Evolutionary conservation across 495 filamentous ascomycete species (phyloP).

Genomic region (Paragyromitra xinjiangensis): DNA sequence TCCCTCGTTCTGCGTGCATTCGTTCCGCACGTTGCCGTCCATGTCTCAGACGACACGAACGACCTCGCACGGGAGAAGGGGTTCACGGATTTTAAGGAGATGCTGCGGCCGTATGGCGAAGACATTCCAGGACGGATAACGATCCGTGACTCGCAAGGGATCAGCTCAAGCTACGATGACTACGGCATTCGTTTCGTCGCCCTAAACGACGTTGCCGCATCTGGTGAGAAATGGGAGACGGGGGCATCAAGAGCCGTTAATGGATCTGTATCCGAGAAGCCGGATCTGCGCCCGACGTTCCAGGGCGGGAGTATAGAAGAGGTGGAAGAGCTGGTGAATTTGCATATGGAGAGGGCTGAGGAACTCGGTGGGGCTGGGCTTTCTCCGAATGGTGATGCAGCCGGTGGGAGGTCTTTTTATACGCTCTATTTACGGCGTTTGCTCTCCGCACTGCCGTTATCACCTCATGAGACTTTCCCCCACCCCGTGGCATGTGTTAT

Average conservation of each 20-base stretch:
- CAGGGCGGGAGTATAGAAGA: conserved; percentile 65
- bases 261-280: conserved; percentile 55
- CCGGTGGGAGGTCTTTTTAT: conserved; percentile 68
- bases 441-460: conserved; percentile 76
- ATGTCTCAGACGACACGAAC: conserved; percentile 84
- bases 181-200: conserved; percentile 85
- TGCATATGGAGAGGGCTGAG: conserved; percentile 63
- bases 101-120: conserved; percentile 93
- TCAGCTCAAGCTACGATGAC: conserved; percentile 83
- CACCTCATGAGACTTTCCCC: conserved; percentile 88
- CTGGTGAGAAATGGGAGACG: conserved; percentile 54
- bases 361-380: conserved; percentile 53
- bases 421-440: conserved; percentile 82
- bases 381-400: conserved; percentile 51
- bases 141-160: conserved; percentile 86
- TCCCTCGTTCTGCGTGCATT: conserved; percentile 79
- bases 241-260: conserved; percentile 62
- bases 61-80: conserved; percentile 83
- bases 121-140: conserved; percentile 84
- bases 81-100: conserved; percentile 81
- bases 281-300: conserved; percentile 46
- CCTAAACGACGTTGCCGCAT: conserved; percentile 66
- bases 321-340: conserved; percentile 69
- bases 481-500: conserved; percentile 97
- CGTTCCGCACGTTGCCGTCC: conserved; percentile 84